Conservation (phyloP, 805 yeast genomes). For the Scheffersomyces spartinae region DNA sequence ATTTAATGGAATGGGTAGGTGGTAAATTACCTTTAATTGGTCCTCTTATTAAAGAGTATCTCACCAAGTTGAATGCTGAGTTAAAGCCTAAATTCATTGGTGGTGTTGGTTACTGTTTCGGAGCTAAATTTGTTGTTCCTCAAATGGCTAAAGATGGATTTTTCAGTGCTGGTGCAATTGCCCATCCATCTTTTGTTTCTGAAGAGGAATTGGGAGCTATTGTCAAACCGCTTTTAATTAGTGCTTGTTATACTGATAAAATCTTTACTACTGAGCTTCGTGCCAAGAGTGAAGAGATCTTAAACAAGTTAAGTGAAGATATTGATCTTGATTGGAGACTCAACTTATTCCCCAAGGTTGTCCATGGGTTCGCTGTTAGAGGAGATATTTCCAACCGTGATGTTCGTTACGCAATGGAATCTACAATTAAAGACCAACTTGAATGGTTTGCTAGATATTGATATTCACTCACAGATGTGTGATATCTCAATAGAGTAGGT, state of each 20-base stretch:
- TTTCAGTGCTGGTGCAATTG: constrained; percentile 51
- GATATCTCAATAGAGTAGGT: too few species aligned
- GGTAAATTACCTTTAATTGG: too few species aligned
- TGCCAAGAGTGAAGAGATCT: constrained; percentile 44
- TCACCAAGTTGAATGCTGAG: constrained; percentile 32
- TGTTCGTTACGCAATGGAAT: constrained; percentile 56
- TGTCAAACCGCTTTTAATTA: constrained; percentile 52
- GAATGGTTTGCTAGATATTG: constrained; percentile 26
- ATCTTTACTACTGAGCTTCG: constrained; percentile 57
- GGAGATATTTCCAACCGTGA: constrained; percentile 52
- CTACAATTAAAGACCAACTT: constrained; percentile 42
- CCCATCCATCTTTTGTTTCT: constrained; percentile 72
- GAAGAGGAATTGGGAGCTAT: constrained; percentile 55
- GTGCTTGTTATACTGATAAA: constrained; percentile 64
- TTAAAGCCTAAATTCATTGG: constrained; percentile 38
- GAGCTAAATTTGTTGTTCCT: constrained; percentile 60
- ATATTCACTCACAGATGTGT: too few species aligned
- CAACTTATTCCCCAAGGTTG: constrained; percentile 48
- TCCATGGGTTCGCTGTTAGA: constrained; percentile 74
- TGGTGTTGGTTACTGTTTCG: constrained; percentile 74
- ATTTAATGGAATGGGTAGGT: not conserved
- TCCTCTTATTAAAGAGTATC: constrained; percentile 38
- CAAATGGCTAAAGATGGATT: constrained; percentile 29
- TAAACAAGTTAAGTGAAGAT: constrained; percentile 32
- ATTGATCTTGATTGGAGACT: constrained; percentile 47